phyloP scores from a whole-genome alignment of 2,329 filamentous ascomycete genomes.

The Microcyclospora tardicrescens region DNA sequence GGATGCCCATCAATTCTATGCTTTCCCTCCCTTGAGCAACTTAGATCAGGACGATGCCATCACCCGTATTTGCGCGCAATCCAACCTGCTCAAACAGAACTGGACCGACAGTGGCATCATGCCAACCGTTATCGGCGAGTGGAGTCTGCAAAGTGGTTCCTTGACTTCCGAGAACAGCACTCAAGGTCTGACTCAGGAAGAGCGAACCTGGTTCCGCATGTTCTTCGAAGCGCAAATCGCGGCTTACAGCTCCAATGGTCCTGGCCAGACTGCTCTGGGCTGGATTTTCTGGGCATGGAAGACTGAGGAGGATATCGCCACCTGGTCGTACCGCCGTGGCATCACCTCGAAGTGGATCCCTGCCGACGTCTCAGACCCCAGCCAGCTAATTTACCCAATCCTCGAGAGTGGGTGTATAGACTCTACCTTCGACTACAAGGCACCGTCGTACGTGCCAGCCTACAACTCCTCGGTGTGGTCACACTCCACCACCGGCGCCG shows the following conservation, averaged over 20 bases:
- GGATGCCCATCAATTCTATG: constrained; percentile 17
- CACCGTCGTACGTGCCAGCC: constrained; percentile 1
- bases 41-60: constrained; percentile 8
- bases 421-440: constrained; percentile 6
- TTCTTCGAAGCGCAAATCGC: constrained; percentile 12
- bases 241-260: constrained; percentile 7
- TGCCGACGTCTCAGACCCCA: constrained; percentile 7
- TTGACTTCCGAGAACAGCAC: constrained; percentile 5
- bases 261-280: constrained; percentile 6
- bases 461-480: no score
- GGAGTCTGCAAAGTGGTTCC: constrained; percentile 10
- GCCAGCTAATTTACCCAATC: constrained; percentile 11
- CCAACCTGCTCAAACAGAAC: constrained; percentile 1
- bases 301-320: constrained; percentile 13
- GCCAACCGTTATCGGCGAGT: constrained; percentile 11
- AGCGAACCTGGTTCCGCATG: constrained; percentile 12
- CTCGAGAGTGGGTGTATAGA: constrained; percentile 10
- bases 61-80: constrained; percentile 10
- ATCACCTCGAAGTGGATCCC: constrained; percentile 11
- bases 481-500: no score
- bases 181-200: constrained; percentile 4
- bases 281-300: constrained; percentile 16
- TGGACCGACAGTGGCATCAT: constrained; percentile 5
- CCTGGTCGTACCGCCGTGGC: constrained; percentile 12
- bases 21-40: constrained; percentile 12